Base-by-base conservation (phyloP, 1,139 yeast genomes). In the Wickerhamomyces sp. region DNA sequence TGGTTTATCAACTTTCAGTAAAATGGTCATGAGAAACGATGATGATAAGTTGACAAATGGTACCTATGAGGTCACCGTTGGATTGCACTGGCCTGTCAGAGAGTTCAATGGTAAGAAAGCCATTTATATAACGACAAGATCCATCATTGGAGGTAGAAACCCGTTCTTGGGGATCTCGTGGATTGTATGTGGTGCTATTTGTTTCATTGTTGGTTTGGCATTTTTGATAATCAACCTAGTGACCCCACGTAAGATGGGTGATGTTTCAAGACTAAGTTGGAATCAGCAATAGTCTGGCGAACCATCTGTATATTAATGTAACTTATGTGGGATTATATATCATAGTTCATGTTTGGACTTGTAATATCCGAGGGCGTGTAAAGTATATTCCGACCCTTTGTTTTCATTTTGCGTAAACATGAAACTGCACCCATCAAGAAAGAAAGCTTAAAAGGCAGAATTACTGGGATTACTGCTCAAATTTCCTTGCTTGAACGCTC, bases 121-220 rank as follows among this genome's bases (percentile, higher is more conserved):
- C 41, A 65, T 93, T 41, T 88, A 88, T 50, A 59, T 94, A 35
- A 79, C 94, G 10, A 94, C 96, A 34, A 76, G 95, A 57, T 81
- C 95, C 13, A 93, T 83, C 8, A 78, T 89, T 56, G 99, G 99
- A 26, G 98, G 98, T 27, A 83, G 88, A 60, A 93, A 93, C 65
- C 71, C 80, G 45, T 91, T 91, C 60, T 68, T 93, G 57, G 98
- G 99, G 29, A 79, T 89, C 47, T 78, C 90, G 34, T 93, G 96
- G 84, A 79, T 93, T 59, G 94, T 81, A 14, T 95, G 88, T 27
- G 98, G 98, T n/a, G 95, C 90, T 3, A 67, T 91, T n/a, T 86
- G 61, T 41, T 39, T 60, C n/a, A 29, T 55, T 23, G 39, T 57
- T 29, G 55, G 57, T 8, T 7, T 57, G 15, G 48, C 43, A 2